Percentiles rank a stretch among this genome's conserved stretches.
phyloP scores from a whole-genome alignment of 352 stramenopile genomes.

The Phytophthora kernoviae region DNA sequence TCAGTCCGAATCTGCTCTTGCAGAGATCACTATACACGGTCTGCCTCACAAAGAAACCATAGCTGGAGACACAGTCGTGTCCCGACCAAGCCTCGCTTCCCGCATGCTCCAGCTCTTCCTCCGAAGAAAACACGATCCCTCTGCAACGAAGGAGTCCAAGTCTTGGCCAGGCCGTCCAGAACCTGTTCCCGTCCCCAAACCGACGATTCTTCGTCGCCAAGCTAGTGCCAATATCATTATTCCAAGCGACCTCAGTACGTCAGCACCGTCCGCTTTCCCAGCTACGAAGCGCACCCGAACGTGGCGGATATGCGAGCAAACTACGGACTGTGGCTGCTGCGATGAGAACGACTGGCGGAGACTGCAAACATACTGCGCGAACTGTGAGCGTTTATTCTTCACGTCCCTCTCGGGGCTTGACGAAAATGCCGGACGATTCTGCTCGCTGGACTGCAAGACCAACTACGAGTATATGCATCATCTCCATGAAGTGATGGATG shows the following conservation, averaged over 20 bases:
- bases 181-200: not conserved
- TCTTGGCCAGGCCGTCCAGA: slow-evolving; percentile 21
- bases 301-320: not conserved
- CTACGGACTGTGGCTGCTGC: not conserved
- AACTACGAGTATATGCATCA: slow-evolving; percentile 35
- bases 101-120: slow-evolving; percentile 25
- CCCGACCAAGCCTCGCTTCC: slow-evolving; percentile 12
- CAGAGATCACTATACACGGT: not conserved
- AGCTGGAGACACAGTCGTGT: not conserved
- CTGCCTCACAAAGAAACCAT: not conserved
- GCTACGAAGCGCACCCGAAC: not conserved
- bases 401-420: slow-evolving; percentile 19
- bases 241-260: not conserved
- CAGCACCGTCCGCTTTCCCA: not conserved
- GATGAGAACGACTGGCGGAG: slow-evolving; percentile 17
- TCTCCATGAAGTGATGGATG: slow-evolving; percentile 32
- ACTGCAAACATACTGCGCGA: slow-evolving; percentile 23
- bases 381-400: slow-evolving; percentile 33
- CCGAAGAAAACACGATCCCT: not conserved
- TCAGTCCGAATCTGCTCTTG: not conserved
- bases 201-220: not conserved
- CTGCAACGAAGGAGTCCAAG: slow-evolving; percentile 7
- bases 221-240: slow-evolving; percentile 19
- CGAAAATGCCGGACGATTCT: slow-evolving; percentile 22
- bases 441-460: slow-evolving; percentile 52